A percentile compares a stretch with the other conserved stretches of the same genome.
These are phyloP conservation scores for Ogataea hybrid DNA, from an alignment of 1,139 yeast genomes.

Conservation along the genomic window DNA sequence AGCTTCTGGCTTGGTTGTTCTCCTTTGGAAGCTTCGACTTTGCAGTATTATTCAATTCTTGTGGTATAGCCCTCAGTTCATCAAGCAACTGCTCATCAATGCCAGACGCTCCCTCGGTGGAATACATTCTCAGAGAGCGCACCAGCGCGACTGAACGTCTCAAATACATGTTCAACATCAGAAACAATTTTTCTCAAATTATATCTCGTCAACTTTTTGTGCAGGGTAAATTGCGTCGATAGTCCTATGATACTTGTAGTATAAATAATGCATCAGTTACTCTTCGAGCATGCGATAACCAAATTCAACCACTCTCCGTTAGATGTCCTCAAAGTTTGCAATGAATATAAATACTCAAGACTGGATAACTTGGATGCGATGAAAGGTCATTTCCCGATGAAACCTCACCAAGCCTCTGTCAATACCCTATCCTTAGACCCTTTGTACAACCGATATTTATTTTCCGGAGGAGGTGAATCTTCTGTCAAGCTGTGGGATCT, in stretches of 20 bases:
- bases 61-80: neutral
- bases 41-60: neutral
- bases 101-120: neutral
- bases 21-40: neutral
- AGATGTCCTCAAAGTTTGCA: conserved; percentile 21
- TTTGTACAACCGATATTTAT: conserved; percentile 45
- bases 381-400: conserved; percentile 18
- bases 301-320: conserved; percentile 11
- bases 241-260: neutral
- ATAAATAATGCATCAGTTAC: conserved; percentile 19
- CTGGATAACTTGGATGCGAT: conserved; percentile 22
- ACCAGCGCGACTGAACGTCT: conserved; percentile 1
- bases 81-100: neutral
- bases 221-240: conserved; percentile 11
- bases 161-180: conserved; percentile 1
- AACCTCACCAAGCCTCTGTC: conserved; percentile 42
- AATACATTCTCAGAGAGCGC: conserved; percentile 1
- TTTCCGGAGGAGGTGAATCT: conserved; percentile 81
- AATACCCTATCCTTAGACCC: conserved; percentile 66
- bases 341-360: conserved; percentile 25
- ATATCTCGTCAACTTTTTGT: conserved; percentile 5
- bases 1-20: too few species aligned
- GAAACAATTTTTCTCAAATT: conserved; percentile 2
- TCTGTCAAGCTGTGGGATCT: conserved; percentile 63
- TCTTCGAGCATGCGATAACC: conserved; percentile 19